These are phyloP conservation scores for Clonostachys sp. DNA, from an alignment of 2,329 filamentous ascomycete genomes.

Conservation along the genomic window DNA sequence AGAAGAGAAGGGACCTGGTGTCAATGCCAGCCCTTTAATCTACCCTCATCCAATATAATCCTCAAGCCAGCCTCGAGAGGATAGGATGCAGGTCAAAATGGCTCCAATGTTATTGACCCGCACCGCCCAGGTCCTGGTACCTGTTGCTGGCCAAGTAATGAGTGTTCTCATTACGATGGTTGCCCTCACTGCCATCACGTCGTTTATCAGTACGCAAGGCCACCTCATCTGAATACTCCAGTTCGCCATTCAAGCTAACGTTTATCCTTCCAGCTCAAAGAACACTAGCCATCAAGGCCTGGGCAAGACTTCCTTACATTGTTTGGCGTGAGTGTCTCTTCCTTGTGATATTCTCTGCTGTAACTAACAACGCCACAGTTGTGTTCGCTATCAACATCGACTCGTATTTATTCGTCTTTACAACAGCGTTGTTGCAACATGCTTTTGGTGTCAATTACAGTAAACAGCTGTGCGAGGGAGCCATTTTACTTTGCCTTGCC, in stretches of 20 bases:
- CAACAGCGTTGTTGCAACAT: conserved; percentile 50
- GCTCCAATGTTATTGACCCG: too few species aligned
- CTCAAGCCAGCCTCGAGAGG: too few species aligned
- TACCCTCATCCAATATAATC: too few species aligned
- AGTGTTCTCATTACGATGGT: conserved; percentile 26
- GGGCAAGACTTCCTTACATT: conserved; percentile 33
- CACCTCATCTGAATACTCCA: background rate
- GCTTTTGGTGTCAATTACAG: conserved; percentile 51
- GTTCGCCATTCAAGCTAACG: background rate
- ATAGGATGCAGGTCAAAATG: too few species aligned
- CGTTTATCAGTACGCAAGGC: conserved; percentile 25
- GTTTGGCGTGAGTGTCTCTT: conserved; percentile 31
- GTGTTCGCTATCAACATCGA: conserved; percentile 56
- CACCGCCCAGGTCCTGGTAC: conserved; percentile 12
- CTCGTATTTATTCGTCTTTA: conserved; percentile 55
- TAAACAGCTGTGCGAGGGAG: conserved; percentile 45
- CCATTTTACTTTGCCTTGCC: conserved; percentile 55
- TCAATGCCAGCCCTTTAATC: too few species aligned
- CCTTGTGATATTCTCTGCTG: background rate
- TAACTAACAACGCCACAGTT: conserved; percentile 30
- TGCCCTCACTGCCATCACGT: conserved; percentile 24
- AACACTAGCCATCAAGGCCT: conserved; percentile 25
- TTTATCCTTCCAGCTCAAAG: conserved; percentile 23
- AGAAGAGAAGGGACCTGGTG: too few species aligned
- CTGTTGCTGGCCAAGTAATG: conserved; percentile 24